A percentile compares a stretch with the other conserved stretches of the same genome.
phyloP scores from a whole-genome alignment of 139 green algal genomes.

The Chlamydomonas incerta region DNA sequence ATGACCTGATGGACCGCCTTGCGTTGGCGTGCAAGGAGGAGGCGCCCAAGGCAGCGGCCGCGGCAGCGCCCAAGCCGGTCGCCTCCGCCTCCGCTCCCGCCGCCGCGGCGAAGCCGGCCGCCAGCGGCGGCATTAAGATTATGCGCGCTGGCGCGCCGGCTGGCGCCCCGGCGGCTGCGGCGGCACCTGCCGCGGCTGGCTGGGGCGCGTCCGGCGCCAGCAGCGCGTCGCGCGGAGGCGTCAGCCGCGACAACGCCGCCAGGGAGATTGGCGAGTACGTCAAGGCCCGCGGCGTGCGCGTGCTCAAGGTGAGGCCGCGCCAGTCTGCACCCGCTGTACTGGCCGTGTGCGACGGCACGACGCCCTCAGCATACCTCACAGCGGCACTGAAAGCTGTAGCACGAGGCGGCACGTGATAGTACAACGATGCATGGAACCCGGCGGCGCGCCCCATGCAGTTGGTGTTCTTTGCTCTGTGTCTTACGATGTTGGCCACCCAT shows the following conservation, averaged over 20 bases:
- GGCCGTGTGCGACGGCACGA: no score
- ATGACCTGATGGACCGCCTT: slow-evolving; percentile 20
- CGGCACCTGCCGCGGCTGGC: not conserved
- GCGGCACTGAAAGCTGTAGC: not conserved
- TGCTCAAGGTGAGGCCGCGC: slow-evolving; percentile 37
- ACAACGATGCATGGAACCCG: not conserved
- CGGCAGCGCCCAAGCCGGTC: not conserved
- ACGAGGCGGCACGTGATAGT: not conserved
- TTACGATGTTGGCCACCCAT: not conserved
- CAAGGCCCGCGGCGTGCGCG: slow-evolving; percentile 8
- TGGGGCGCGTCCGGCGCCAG: not conserved
- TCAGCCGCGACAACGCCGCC: slow-evolving; percentile 3
- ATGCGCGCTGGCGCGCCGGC: not conserved
- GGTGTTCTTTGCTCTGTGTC: not conserved
- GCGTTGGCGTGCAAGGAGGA: slow-evolving; percentile 20
- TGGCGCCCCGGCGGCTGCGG: not conserved
- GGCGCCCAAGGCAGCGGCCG: not conserved
- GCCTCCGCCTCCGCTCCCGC: not conserved
- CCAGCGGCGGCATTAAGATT: slow-evolving; percentile 36
- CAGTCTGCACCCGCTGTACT: no score
- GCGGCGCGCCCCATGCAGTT: not conserved
- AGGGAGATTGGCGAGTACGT: slow-evolving; percentile 25
- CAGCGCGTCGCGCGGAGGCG: not conserved
- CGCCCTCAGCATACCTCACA: no score
- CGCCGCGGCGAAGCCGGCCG: not conserved